A percentile compares a stretch with the other conserved stretches of the same genome.
Evolutionary conservation across 306 rosid species (phyloP).

Genomic region (Dalbergia cultrata): DNA sequence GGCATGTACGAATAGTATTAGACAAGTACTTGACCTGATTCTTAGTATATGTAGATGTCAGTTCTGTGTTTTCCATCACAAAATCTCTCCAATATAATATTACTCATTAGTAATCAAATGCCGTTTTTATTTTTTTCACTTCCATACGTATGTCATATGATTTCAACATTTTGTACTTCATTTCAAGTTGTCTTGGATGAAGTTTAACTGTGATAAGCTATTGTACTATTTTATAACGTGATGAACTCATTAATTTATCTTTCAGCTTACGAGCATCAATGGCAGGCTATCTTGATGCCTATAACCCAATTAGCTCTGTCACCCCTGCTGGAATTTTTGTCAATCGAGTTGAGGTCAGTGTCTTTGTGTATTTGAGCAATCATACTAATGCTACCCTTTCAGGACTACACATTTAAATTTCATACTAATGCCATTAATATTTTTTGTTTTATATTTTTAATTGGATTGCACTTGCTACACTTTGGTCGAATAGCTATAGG

Average conservation of each 20-base stretch:
- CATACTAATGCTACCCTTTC: conserved; percentile 27
- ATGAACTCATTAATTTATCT: conserved; percentile 34
- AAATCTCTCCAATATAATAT: conserved; percentile 21
- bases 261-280: conserved; percentile 89
- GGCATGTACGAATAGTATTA: conserved; percentile 11
- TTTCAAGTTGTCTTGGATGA: conserved; percentile 15
- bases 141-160: background rate
- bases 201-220: conserved; percentile 5
- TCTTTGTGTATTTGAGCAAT: conserved; percentile 40
- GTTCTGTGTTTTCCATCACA: conserved; percentile 1
- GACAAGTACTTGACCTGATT: conserved; percentile 10
- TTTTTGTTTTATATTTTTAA: conserved; percentile 25
- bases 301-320: conserved; percentile 70
- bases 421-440: conserved; percentile 16
- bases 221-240: conserved; percentile 19
- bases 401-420: conserved; percentile 14
- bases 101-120: conserved; percentile 8
- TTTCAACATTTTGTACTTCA: conserved; percentile 24
- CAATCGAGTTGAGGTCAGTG: conserved; percentile 88
- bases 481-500: background rate
- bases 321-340: conserved; percentile 91
- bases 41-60: conserved; percentile 22
- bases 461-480: background rate
- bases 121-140: background rate
- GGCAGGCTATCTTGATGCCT: conserved; percentile 93